These are phyloP conservation scores for Globisporangium ultimum DNA, from an alignment of 352 stramenopile genomes.

Conservation along the genomic window DNA sequence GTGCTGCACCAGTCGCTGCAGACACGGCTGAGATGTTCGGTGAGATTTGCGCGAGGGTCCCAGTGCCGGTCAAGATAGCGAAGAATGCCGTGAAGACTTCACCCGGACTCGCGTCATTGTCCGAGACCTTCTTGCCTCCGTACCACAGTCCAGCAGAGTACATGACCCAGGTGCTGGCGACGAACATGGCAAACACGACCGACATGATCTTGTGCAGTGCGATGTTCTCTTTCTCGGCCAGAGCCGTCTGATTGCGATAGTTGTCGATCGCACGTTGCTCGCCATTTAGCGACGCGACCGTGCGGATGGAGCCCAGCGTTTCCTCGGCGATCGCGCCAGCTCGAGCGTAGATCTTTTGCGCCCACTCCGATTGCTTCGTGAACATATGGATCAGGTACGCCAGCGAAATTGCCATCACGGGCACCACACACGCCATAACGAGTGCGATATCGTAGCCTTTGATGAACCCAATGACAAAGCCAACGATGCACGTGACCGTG, in stretches of 20 bases:
- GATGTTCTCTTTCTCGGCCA: conserved; percentile 34
- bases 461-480: conserved; percentile 35
- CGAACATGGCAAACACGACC: conserved; percentile 29
- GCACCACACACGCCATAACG: conserved; percentile 35
- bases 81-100: conserved; percentile 49
- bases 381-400: conserved; percentile 34
- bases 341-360: conserved; percentile 36
- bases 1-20: conserved; percentile 27
- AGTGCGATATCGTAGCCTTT: conserved; percentile 42
- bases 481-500: conserved; percentile 24
- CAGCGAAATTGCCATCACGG: conserved; percentile 27
- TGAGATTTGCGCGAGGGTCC: conserved; percentile 38
- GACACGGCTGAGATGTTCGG: conserved; percentile 42
- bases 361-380: conserved; percentile 19
- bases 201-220: conserved; percentile 28
- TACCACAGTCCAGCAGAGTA: conserved; percentile 54
- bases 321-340: conserved; percentile 47
- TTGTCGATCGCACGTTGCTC: conserved; percentile 31
- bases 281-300: conserved; percentile 36
- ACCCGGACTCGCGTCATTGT: conserved; percentile 23
- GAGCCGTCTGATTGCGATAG: conserved; percentile 23
- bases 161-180: conserved; percentile 46
- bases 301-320: conserved; percentile 36
- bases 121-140: conserved; percentile 37
- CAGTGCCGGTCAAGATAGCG: conserved; percentile 34